A percentile compares a stretch with the other conserved stretches of the same genome.
Evolutionary conservation across 2,329 filamentous ascomycete species (phyloP).

Genomic region (Aspergillus pseudonomiae): DNA sequence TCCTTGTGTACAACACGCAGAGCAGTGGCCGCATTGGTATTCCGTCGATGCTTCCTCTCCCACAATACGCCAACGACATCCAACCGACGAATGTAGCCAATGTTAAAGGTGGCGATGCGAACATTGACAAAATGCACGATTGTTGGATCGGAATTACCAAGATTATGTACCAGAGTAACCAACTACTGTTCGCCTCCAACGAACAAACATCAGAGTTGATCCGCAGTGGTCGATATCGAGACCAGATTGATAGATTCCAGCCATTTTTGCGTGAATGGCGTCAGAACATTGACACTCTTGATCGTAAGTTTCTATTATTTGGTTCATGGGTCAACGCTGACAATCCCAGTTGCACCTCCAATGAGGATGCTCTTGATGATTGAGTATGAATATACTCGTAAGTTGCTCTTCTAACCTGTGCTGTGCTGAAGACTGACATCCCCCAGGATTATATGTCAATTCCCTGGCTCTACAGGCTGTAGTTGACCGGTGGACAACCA

Average conservation of each 20-base stretch:
- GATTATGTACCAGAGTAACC: conserved; percentile 88
- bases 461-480: conserved; percentile 92
- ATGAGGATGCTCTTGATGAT: conserved; percentile 81
- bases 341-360: conserved; percentile 53
- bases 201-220: conserved; percentile 89
- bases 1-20: conserved; percentile 90
- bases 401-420: conserved; percentile 22
- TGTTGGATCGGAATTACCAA: conserved; percentile 94
- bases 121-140: conserved; percentile 66
- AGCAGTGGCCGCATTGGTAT: conserved; percentile 90
- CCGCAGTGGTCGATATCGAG: conserved; percentile 80
- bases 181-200: conserved; percentile 82
- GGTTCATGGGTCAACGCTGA: background rate
- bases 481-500: conserved; percentile 85
- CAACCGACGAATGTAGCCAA: conserved; percentile 35
- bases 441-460: conserved; percentile 74
- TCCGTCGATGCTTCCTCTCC: conserved; percentile 83
- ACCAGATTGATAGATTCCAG: conserved; percentile 77
- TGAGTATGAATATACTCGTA: conserved; percentile 92
- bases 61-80: conserved; percentile 46
- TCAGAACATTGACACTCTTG: conserved; percentile 77
- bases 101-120: conserved; percentile 33
- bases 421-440: conserved; percentile 18
- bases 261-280: conserved; percentile 79
- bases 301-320: conserved; percentile 41